Evolutionary conservation across 2,329 filamentous ascomycete genomes (phyloP), one percentile per base, ranked within the genome.

Genomic region (Alternaria sp.): DNA sequence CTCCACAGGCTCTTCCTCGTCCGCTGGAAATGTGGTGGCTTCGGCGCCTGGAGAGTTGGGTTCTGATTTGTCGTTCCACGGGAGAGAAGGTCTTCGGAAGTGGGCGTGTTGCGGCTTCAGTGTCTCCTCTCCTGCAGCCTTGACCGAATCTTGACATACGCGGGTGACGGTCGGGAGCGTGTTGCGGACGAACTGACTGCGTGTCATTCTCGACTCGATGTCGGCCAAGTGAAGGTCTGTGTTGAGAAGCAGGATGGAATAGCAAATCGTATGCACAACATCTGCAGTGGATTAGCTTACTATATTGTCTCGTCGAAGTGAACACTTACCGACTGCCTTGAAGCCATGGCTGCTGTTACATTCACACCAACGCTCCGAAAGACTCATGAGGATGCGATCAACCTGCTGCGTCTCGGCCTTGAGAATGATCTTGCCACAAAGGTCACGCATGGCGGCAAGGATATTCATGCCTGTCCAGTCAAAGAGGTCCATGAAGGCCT

Each of bases 321-420:
- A 63, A 30, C n/a, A 80, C 89, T 81, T 85, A 94, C 92, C 93
- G 70, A 85, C 88, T 59, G 91, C 89, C 80, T 96, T 97, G 85
- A 98, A 99, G 13, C 95, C 94, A 80, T 99, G 93, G 46, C 90
- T 91, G 1, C 92, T 88, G 77, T 99, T 99, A 84, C 94, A 97
- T 70, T 92, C 88, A 78, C 93, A 97, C 96, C 96, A 99, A 65
- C 95, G 86, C 67, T 89, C 89, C 4, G 96, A 93, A 73, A 98
- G 95, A 19, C 92, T 91, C 73, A 96, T 92, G 67, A 99, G 83
- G 62, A 99, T 95, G 32, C 96, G 91, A 78, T 99, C 96, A 19
- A 99, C 93, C 79, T 99, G 95, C 80, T 99, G 96, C 3, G 94
- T 97, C 81, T 99, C 96, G 44, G 92, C 96, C 69, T 92, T 92